These are phyloP conservation scores for Lasiodiplodia sp. DNA, from an alignment of 2,329 filamentous ascomycete genomes.

Conservation along the genomic window DNA sequence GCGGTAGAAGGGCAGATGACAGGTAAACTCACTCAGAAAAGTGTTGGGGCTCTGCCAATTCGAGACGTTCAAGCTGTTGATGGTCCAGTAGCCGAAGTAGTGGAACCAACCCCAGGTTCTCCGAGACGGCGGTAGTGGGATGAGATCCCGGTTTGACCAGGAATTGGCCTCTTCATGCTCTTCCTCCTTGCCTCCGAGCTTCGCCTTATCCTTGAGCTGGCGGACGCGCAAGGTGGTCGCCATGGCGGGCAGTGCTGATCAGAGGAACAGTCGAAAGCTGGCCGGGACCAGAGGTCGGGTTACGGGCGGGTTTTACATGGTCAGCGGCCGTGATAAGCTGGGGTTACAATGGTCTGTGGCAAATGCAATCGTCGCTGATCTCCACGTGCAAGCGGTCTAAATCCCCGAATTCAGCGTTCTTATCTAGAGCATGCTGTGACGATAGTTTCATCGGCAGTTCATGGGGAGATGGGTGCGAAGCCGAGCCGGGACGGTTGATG, in stretches of 20 bases:
- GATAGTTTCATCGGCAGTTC: neutral
- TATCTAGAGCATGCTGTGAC: neutral
- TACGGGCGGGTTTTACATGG: constrained; percentile 9
- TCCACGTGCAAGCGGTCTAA: neutral
- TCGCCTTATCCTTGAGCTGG: constrained; percentile 42
- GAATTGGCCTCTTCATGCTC: constrained; percentile 56
- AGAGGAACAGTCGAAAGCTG: neutral
- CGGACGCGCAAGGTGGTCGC: constrained; percentile 32
- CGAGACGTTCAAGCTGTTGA: constrained; percentile 50
- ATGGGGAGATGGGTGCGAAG: neutral
- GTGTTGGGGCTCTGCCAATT: constrained; percentile 59
- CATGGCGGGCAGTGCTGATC: neutral
- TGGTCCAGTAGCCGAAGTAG: constrained; percentile 53
- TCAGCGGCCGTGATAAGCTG: constrained; percentile 13
- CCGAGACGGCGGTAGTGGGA: constrained; percentile 48
- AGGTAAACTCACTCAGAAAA: constrained; percentile 46
- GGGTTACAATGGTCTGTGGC: neutral
- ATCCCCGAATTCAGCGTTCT: neutral
- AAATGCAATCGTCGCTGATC: constrained; percentile 4
- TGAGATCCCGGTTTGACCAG: constrained; percentile 50
- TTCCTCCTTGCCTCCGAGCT: constrained; percentile 50
- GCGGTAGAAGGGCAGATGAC: too few relatives aligned
- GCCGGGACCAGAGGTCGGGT: neutral
- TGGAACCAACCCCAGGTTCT: constrained; percentile 52
- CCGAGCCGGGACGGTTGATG: neutral